Evolutionary conservation across 1,284 basidiomycete species (phyloP).

Genomic region (Ceratobasidium sp.): DNA sequence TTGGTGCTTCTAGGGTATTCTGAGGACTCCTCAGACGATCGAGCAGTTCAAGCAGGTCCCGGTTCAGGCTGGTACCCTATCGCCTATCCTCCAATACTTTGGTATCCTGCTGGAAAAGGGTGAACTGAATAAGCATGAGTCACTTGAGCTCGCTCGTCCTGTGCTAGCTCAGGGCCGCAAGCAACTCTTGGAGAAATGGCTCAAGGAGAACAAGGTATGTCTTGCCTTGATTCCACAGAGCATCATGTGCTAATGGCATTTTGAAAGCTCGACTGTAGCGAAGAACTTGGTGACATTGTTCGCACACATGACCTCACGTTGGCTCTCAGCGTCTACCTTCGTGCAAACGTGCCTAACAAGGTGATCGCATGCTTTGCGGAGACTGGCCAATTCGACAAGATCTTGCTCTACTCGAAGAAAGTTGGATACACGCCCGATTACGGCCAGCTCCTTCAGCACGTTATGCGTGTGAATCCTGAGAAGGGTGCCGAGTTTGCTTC

Average conservation of each 20-base stretch:
- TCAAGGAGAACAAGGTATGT: slow-evolving; percentile 99
- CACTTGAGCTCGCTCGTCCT: slow-evolving; percentile 93
- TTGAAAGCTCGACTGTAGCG: slow-evolving; percentile 91
- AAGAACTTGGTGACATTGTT: slow-evolving; percentile 98
- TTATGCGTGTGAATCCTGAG: slow-evolving; percentile 96
- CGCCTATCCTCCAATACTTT: slow-evolving; percentile 98
- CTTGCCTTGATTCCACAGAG: neutral
- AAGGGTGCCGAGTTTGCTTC: slow-evolving; percentile 98
- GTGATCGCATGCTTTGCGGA: slow-evolving; percentile 99
- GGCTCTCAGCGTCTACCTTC: slow-evolving; percentile 97
- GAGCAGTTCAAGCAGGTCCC: slow-evolving; percentile 98
- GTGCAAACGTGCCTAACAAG: slow-evolving; percentile 98
- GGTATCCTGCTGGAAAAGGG: slow-evolving; percentile 98
- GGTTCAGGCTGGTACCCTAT: slow-evolving; percentile 87
- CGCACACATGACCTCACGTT: slow-evolving; percentile 96
- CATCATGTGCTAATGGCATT: neutral
- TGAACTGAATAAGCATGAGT: slow-evolving; percentile 96
- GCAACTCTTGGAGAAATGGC: slow-evolving; percentile 98
- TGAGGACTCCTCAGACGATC: slow-evolving; percentile 95
- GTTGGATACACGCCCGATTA: slow-evolving; percentile 96
- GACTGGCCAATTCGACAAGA: slow-evolving; percentile 98
- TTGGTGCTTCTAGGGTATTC: slow-evolving; percentile 72
- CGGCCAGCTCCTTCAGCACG: slow-evolving; percentile 92
- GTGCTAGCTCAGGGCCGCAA: slow-evolving; percentile 97
- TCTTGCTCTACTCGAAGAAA: slow-evolving; percentile 97